phyloP scores from a whole-genome alignment of 345 rosid species.

The Adansonia digitata region DNA sequence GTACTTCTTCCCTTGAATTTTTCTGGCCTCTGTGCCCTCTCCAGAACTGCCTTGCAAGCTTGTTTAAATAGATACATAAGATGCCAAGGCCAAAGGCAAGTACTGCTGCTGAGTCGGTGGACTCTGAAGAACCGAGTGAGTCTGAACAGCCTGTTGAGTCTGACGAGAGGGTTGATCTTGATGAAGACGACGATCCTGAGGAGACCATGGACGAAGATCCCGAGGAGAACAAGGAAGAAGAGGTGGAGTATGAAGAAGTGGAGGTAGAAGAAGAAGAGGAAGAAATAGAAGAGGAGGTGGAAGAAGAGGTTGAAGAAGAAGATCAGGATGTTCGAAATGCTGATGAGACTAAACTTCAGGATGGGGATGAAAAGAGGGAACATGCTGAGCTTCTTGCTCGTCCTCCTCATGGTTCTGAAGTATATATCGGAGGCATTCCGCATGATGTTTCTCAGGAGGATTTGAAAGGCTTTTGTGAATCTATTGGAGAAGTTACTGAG shows the following conservation, averaged over 20 bases:
- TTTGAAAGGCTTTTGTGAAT: conserved; percentile 49
- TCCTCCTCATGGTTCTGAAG: conserved; percentile 71
- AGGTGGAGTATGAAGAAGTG: conserved; percentile 44
- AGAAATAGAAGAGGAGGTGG: conserved; percentile 22
- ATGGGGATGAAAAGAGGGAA: conserved; percentile 43
- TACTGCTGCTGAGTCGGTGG: conserved; percentile 37
- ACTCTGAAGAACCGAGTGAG: conserved; percentile 38
- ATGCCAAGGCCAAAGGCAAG: conserved; percentile 52
- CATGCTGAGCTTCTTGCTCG: conserved; percentile 50
- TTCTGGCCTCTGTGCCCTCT: conserved; percentile 60
- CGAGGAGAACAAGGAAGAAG: conserved; percentile 50
- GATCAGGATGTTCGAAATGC: conserved; percentile 25
- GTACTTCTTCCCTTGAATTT: conserved; percentile 61
- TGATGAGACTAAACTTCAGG: conserved; percentile 4
- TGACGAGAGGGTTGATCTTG: conserved; percentile 46
- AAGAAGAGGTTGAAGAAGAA: conserved; percentile 36
- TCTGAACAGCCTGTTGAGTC: conserved; percentile 29
- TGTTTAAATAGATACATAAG: conserved; percentile 24
- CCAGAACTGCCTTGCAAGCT: conserved; percentile 9
- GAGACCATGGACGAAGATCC: conserved; percentile 36
- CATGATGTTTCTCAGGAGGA: conserved; percentile 47
- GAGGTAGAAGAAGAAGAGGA: conserved; percentile 41
- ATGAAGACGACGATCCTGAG: conserved; percentile 47
- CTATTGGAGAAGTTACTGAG: conserved; percentile 62
- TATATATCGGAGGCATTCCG: conserved; percentile 62